Evolutionary conservation across 192 early-diverging fungal genomes (phyloP).

Genomic region (Phycomyces nitens): DNA sequence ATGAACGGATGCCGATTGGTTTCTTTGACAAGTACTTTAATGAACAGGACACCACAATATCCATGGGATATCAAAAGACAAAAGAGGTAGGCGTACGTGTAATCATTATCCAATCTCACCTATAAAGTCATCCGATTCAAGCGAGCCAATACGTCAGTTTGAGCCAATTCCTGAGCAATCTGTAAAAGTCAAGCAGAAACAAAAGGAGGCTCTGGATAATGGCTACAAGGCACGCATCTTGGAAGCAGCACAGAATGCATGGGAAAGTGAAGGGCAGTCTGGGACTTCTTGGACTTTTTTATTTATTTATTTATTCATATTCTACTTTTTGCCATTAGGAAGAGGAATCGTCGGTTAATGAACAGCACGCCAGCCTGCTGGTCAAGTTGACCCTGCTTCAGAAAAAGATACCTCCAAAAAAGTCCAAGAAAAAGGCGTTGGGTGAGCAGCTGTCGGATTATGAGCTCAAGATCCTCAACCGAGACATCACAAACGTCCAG

Average conservation of each 20-base stretch:
- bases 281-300: too few species aligned
- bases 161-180: neutral
- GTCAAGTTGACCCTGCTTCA: slow-evolving; percentile 17
- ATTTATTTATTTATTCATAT: too few species aligned
- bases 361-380: slow-evolving; percentile 15
- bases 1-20: slow-evolving; percentile 42
- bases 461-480: slow-evolving; percentile 7
- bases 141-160: too few species aligned
- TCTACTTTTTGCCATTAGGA: slow-evolving; percentile 6
- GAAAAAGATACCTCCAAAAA: slow-evolving; percentile 17
- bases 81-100: neutral
- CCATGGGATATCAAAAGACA: neutral
- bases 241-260: slow-evolving; percentile 10
- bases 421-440: slow-evolving; percentile 20
- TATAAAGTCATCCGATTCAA: too few species aligned
- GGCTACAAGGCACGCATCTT: slow-evolving; percentile 27
- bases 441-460: slow-evolving; percentile 1
- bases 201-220: neutral
- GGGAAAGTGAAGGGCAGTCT: too few species aligned
- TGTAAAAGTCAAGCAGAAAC: neutral
- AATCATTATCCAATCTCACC: too few species aligned
- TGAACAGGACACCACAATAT: slow-evolving; percentile 11
- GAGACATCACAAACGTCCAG: slow-evolving; percentile 30
- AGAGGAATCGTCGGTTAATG: slow-evolving; percentile 14
- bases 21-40: slow-evolving; percentile 47